phyloP scores from a whole-genome alignment of 2,329 filamentous ascomycete species.

The Alternaria novae-zelandiae region DNA sequence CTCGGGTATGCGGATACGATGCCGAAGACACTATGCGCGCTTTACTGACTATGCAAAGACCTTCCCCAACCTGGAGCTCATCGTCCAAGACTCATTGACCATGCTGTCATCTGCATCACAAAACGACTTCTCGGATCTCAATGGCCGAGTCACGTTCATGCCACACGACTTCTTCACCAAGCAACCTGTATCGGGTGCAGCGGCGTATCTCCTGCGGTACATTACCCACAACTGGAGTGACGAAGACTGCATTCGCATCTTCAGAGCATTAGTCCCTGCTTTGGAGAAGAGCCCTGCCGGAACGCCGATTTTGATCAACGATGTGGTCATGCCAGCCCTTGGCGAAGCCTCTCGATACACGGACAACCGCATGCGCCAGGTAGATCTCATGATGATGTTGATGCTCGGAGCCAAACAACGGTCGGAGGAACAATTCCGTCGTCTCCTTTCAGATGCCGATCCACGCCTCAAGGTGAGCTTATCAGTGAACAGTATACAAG shows the following conservation, averaged over 20 bases:
- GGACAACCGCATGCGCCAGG: constrained; percentile 36
- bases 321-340: constrained; percentile 37
- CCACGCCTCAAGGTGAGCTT: constrained; percentile 14
- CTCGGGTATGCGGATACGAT: constrained; percentile 21
- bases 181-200: constrained; percentile 32
- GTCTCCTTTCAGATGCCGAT: constrained; percentile 19
- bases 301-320: constrained; percentile 44
- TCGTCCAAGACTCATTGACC: constrained; percentile 25
- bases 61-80: constrained; percentile 21
- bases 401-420: constrained; percentile 30
- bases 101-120: constrained; percentile 17
- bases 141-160: constrained; percentile 26
- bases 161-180: constrained; percentile 29
- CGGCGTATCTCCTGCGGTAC: constrained; percentile 49
- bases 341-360: constrained; percentile 22
- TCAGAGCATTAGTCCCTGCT: constrained; percentile 43
- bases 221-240: constrained; percentile 53
- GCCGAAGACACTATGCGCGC: not conserved
- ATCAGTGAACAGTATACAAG: not conserved
- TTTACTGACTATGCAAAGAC: constrained; percentile 6
- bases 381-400: constrained; percentile 42
- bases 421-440: constrained; percentile 21
- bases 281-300: constrained; percentile 33
- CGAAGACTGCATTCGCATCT: constrained; percentile 44
- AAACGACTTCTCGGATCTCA: constrained; percentile 16